Evolutionary conservation across 2,329 filamentous ascomycete genomes (phyloP).

Genomic region (Cercospora sojina): DNA sequence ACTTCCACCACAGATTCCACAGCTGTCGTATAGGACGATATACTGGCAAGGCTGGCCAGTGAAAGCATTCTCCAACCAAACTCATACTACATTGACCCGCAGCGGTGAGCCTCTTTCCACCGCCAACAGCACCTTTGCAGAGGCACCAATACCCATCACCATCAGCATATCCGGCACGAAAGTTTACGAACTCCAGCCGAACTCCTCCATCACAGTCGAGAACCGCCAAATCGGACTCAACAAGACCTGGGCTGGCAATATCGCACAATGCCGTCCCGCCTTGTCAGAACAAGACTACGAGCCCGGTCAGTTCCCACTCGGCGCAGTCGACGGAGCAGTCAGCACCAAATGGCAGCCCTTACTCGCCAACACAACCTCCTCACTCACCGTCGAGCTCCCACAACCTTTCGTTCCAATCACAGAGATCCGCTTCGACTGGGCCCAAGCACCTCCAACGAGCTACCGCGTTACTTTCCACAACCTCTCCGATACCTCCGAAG

Average conservation of each 20-base stretch:
- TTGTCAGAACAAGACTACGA: constrained; percentile 49
- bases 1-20: constrained; percentile 63
- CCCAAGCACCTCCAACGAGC: constrained; percentile 53
- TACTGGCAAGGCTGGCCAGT: constrained; percentile 67
- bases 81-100: constrained; percentile 63
- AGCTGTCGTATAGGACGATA: constrained; percentile 61
- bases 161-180: constrained; percentile 47
- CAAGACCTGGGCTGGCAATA: constrained; percentile 58
- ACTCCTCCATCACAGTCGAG: constrained; percentile 52
- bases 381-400: constrained; percentile 57
- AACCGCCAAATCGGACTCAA: constrained; percentile 60
- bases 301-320: constrained; percentile 68
- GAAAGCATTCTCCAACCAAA: constrained; percentile 60
- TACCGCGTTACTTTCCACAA: constrained; percentile 59
- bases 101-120: constrained; percentile 50
- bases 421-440: constrained; percentile 62
- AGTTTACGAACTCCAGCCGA: constrained; percentile 36
- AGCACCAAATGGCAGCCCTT: constrained; percentile 67
- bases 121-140: constrained; percentile 56
- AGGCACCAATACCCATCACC: constrained; percentile 58
- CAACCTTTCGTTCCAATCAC: constrained; percentile 43
- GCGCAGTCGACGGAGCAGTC: constrained; percentile 64
- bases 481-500: constrained; percentile 37
- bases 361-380: constrained; percentile 50
- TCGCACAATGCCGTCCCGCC: constrained; percentile 61